A percentile compares a stretch with the other conserved stretches of the same genome.
Conservation (phyloP, 768 basidiomycete genomes). For the Naganishia friedmannii region DNA sequence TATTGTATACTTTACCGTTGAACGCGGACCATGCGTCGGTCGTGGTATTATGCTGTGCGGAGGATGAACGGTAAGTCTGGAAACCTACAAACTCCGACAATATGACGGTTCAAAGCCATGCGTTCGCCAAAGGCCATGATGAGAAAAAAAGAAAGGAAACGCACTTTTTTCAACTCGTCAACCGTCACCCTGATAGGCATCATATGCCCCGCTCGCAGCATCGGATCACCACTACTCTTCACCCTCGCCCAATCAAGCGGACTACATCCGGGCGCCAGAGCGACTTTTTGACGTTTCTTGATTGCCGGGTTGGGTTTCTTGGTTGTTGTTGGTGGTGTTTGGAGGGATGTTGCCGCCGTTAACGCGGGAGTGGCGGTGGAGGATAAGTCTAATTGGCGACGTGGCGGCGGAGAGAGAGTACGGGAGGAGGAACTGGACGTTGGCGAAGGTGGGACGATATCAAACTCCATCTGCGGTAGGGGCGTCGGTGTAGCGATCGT, state of each 20-base stretch:
- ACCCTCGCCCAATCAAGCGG: slow-evolving; percentile 90
- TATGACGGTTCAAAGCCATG: too few species aligned
- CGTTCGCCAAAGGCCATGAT: too few species aligned
- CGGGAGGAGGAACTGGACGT: slow-evolving; percentile 27
- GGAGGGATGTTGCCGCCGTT: slow-evolving; percentile 7
- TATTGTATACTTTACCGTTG: slow-evolving; percentile 92
- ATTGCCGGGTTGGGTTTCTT: slow-evolving; percentile 56
- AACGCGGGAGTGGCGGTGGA: background rate
- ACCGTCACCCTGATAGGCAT: slow-evolving; percentile 35
- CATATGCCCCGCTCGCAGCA: slow-evolving; percentile 54
- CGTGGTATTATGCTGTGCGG: slow-evolving; percentile 64
- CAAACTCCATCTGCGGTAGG: slow-evolving; percentile 17
- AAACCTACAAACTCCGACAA: too few species aligned
- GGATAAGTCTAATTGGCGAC: background rate
- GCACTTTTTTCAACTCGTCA: slow-evolving; percentile 35
- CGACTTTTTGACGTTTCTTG: slow-evolving; percentile 67
- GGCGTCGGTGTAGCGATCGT: slow-evolving; percentile 18
- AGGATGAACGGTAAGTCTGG: too few species aligned
- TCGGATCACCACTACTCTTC: slow-evolving; percentile 73
- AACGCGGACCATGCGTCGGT: slow-evolving; percentile 92
- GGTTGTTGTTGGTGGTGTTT: slow-evolving; percentile 40
- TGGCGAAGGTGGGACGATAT: slow-evolving; percentile 20
- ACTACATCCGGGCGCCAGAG: slow-evolving; percentile 83
- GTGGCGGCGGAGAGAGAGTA: slow-evolving; percentile 21
- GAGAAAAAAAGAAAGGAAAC: slow-evolving; percentile 48